Conservation (phyloP, 2,329 filamentous ascomycete species). For the Pestalotiopsis sp. region DNA sequence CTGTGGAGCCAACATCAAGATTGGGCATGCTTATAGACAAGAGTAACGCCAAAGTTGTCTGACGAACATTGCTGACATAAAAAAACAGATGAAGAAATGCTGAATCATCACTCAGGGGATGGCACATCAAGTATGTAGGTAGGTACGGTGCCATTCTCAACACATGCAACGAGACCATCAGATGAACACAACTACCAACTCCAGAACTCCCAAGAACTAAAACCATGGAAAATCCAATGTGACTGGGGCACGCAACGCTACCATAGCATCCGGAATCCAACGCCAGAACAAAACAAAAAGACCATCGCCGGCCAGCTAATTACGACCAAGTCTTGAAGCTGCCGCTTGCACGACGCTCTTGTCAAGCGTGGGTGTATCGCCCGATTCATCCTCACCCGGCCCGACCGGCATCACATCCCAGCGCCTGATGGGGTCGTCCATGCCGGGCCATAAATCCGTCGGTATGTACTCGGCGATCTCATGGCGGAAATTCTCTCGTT, state of each 20-base stretch:
- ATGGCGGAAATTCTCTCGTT: slow-evolving; percentile 77
- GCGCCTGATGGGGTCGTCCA: slow-evolving; percentile 61
- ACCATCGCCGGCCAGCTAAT: not conserved
- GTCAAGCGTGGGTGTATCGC: slow-evolving; percentile 32
- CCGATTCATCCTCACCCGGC: slow-evolving; percentile 24
- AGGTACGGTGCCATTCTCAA: too few species aligned
- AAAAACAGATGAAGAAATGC: too few species aligned
- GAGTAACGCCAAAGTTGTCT: too few species aligned
- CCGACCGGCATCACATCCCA: slow-evolving; percentile 51
- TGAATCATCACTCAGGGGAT: too few species aligned
- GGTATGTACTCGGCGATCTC: slow-evolving; percentile 88
- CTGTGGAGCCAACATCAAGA: not conserved
- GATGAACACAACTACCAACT: not conserved
- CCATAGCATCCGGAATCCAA: not conserved
- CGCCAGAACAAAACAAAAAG: not conserved
- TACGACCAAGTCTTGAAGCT: slow-evolving; percentile 21
- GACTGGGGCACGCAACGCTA: slow-evolving; percentile 1
- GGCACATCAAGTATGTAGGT: too few species aligned
- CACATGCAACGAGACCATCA: too few species aligned
- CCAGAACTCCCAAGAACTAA: not conserved
- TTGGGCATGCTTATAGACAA: too few species aligned
- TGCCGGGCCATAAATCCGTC: slow-evolving; percentile 82
- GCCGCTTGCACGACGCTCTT: slow-evolving; percentile 32
- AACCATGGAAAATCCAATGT: not conserved
- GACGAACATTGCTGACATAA: too few species aligned